A percentile compares a stretch with the other conserved stretches of the same genome.
Evolutionary conservation across 1,139 yeast genomes (phyloP).

Genomic region (Kluyveromyces sp.): DNA sequence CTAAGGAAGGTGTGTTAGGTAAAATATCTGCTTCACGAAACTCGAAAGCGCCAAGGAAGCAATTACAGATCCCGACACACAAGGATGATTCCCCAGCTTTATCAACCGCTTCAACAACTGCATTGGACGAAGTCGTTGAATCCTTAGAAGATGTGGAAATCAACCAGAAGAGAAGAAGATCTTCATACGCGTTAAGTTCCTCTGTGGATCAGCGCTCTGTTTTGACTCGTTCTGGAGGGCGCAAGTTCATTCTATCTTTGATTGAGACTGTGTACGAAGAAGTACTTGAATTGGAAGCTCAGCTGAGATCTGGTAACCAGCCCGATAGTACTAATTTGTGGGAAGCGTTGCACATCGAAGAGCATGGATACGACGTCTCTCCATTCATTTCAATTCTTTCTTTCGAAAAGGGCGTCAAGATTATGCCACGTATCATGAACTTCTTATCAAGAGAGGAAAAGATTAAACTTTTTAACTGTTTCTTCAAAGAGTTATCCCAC

Average conservation of each 20-base stretch:
- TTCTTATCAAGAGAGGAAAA: constrained; percentile 74
- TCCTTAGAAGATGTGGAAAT: constrained; percentile 30
- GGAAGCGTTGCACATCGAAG: constrained; percentile 68
- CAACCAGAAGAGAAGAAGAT: constrained; percentile 30
- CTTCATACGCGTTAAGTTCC: constrained; percentile 31
- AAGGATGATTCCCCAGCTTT: constrained; percentile 42
- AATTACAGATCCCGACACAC: constrained; percentile 56
- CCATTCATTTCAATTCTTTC: constrained; percentile 82
- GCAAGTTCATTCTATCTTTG: constrained; percentile 35
- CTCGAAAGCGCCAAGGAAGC: constrained; percentile 86
- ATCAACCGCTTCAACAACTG: constrained; percentile 45
- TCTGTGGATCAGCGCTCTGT: constrained; percentile 28
- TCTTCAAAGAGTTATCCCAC: constrained; percentile 77
- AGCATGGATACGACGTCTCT: constrained; percentile 50
- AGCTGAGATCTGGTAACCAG: constrained; percentile 58
- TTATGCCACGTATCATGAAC: constrained; percentile 82
- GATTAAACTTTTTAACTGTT: constrained; percentile 67
- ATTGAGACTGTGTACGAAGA: constrained; percentile 77
- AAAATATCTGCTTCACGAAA: constrained; percentile 67
- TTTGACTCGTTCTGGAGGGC: constrained; percentile 34
- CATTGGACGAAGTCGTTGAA: constrained; percentile 64
- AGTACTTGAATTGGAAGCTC: constrained; percentile 75
- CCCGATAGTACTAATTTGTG: constrained; percentile 58
- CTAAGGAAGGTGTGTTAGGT: constrained; percentile 87
- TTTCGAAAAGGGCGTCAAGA: constrained; percentile 82